Base-by-base conservation (phyloP, 441 rosid genomes). In the Adansonia gregorii region DNA sequence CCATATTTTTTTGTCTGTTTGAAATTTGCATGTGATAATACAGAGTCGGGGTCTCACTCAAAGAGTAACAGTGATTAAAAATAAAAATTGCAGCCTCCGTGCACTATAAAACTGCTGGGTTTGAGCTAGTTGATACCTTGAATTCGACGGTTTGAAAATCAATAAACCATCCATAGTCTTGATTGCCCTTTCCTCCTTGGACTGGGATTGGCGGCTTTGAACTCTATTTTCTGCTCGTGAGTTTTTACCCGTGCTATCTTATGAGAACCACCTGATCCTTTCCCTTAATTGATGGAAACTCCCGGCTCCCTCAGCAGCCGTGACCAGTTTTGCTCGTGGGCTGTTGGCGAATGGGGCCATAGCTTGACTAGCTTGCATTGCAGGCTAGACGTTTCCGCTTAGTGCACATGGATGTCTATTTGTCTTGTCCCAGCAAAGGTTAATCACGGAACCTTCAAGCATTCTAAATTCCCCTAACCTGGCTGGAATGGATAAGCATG, bases 71-170 rank as follows among this genome's bases (percentile, higher is more conserved):
- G 41, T 35, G 41, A 35, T 4, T 35, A 35, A 35, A 35, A 4
- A 9, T 9, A 10, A 27, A 45, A 46, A 46, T 46, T 60, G 66
- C 66, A 24, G 66, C 66, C 41, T 19, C n/a, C 65, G 39, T 60
- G 65, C 39, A 35, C 35, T 22, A 22, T 19, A 9, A 60, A 22
- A 60, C n/a, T 22, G 31, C 67, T 20, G 64, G 31, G 3, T 58
- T 58, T 8, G 64, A 20, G 64, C 41, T 35, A 4, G 41, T 4
- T 35, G 41, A 35, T 35, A 35, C 68, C 68, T 35, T 7, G 20
- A 14, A 35, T 64, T 64, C n/a, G 68, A 64, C 68, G 41, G 20
- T 46, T 31, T 63, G 67, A 63, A 35, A 31, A 61, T 12, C n/a
- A 61, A 11, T 5, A 24, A 22, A 3, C 10, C 39, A 24, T 11